Evolutionary conservation across 2,329 filamentous ascomycete species (phyloP).

Genomic region (Trichoderma brevicompactum): DNA sequence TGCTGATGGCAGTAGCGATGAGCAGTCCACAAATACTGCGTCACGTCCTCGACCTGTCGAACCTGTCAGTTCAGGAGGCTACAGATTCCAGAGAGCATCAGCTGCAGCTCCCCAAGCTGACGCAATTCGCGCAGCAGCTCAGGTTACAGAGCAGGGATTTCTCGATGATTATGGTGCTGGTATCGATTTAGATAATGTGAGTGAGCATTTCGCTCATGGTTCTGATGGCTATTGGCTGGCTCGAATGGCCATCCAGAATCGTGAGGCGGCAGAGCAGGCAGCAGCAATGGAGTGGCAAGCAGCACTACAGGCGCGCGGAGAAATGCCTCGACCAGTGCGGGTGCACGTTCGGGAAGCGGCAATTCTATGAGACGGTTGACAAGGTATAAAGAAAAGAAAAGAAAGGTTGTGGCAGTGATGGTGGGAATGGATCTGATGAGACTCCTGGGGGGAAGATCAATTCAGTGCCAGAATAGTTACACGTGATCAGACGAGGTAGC

Average conservation of each 20-base stretch:
- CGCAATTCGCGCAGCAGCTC: neutral
- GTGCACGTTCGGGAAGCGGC: neutral
- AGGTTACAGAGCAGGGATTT: neutral
- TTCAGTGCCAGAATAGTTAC: no score
- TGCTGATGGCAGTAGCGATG: neutral
- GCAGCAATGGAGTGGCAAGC: neutral
- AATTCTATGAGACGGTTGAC: neutral
- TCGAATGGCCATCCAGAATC: slow-evolving; percentile 11
- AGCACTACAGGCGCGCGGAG: neutral
- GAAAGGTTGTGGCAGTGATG: neutral
- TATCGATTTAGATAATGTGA: slow-evolving; percentile 10
- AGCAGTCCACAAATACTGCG: neutral
- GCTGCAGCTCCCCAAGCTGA: no score
- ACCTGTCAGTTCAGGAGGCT: neutral
- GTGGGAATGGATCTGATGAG: no score
- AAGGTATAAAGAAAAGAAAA: neutral
- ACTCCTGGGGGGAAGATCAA: no score
- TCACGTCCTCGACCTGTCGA: neutral
- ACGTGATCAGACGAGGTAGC: no score
- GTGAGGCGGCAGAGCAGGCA: slow-evolving; percentile 3
- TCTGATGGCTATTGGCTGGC: slow-evolving; percentile 14
- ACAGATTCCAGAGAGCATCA: neutral
- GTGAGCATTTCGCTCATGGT: slow-evolving; percentile 11
- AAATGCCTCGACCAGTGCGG: neutral
- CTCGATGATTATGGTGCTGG: slow-evolving; percentile 1